Percentiles rank a stretch among this genome's conserved stretches.
These are phyloP conservation scores for Dichotomocladium elegans DNA, from an alignment of 371 early-diverging fungal genomes.

Conservation along the genomic window DNA sequence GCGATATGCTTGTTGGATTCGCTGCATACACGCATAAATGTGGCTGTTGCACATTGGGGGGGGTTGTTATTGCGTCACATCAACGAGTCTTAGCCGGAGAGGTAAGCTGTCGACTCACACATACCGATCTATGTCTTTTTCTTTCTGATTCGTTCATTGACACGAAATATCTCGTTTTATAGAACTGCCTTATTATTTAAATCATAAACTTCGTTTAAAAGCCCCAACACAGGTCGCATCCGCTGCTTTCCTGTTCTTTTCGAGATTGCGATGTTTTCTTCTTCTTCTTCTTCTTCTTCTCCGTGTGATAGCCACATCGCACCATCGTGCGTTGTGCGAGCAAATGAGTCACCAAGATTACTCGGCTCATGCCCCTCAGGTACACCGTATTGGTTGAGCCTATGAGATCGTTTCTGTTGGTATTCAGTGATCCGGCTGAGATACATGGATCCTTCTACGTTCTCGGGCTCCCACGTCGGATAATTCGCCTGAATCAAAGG, in stretches of 20 bases:
- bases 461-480: slow-evolving; percentile 79
- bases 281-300: slow-evolving; percentile 32
- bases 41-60: no score
- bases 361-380: slow-evolving; percentile 27
- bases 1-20: no score
- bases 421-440: slow-evolving; percentile 45
- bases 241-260: slow-evolving; percentile 7
- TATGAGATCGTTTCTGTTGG: slow-evolving; percentile 12
- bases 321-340: slow-evolving; percentile 10
- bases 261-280: slow-evolving; percentile 15
- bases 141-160: no score
- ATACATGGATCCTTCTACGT: slow-evolving; percentile 69
- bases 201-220: slow-evolving; percentile 63
- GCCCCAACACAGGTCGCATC: slow-evolving; percentile 44
- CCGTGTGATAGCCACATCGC: slow-evolving; percentile 10
- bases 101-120: no score
- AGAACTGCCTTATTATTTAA: slow-evolving; percentile 39
- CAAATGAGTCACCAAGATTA: slow-evolving; percentile 35
- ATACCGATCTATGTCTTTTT: no score
- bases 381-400: slow-evolving; percentile 32
- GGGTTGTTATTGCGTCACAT: no score
- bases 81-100: no score
- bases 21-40: no score
- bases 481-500: slow-evolving; percentile 60
- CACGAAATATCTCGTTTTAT: no score